These are phyloP conservation scores for Boletales sp. DNA, from an alignment of 768 basidiomycete species.

Conservation along the genomic window DNA sequence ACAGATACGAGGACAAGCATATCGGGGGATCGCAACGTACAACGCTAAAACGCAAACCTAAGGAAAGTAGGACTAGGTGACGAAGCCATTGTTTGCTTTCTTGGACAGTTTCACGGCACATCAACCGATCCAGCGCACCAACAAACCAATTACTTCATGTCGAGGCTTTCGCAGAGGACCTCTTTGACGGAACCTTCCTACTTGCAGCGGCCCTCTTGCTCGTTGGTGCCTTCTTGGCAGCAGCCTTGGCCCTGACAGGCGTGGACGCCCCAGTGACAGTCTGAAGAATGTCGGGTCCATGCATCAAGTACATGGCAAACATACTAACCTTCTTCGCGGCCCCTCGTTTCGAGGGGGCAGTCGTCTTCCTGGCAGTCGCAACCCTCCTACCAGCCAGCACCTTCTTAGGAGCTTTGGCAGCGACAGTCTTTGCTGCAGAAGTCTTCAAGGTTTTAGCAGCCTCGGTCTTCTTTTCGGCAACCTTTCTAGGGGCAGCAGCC, in stretches of 20 bases:
- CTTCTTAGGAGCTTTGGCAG: conserved; percentile 30
- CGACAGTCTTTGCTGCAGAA: conserved; percentile 12
- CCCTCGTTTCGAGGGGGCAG: conserved; percentile 44
- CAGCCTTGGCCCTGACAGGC: conserved; percentile 32
- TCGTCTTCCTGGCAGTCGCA: conserved; percentile 38
- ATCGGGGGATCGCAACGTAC: conserved; percentile 30
- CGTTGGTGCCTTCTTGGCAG: conserved; percentile 32
- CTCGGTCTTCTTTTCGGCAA: conserved; percentile 32
- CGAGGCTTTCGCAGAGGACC: conserved; percentile 15
- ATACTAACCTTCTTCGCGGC: conserved; percentile 59
- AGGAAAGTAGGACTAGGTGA: conserved; percentile 8
- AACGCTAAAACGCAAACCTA: conserved; percentile 14
- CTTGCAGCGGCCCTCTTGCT: conserved; percentile 23
- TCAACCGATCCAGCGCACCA: not conserved
- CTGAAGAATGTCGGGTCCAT: conserved; percentile 29
- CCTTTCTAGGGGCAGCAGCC: conserved; percentile 41
- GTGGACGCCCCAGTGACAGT: conserved; percentile 48
- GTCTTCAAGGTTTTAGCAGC: conserved; percentile 32
- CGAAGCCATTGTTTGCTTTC: not conserved
- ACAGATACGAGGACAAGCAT: conserved; percentile 18
- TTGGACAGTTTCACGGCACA: not conserved
- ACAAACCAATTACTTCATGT: conserved; percentile 1
- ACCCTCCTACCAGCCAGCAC: conserved; percentile 30
- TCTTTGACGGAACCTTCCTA: conserved; percentile 25
- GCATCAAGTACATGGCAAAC: not conserved